A percentile compares a stretch with the other conserved stretches of the same genome.
Conservation (phyloP, 352 stramenopile genomes). For the Aphanomyces invadans region DNA sequence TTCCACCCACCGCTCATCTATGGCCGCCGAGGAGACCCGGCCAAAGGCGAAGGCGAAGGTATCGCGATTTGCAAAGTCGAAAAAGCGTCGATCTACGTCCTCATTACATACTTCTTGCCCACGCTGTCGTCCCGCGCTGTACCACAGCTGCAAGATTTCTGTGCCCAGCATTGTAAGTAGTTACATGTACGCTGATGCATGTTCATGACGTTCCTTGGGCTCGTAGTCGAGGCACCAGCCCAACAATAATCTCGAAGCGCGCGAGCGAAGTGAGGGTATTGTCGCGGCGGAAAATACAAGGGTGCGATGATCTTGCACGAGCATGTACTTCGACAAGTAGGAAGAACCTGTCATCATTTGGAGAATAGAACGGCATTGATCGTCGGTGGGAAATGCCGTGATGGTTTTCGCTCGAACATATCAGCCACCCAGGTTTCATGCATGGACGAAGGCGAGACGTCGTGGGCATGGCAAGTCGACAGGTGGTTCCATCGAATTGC, state of each 20-base stretch:
- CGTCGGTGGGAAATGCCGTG: too few species aligned
- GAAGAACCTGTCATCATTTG: neutral
- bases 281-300: too few species aligned
- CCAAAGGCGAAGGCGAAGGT: constrained; percentile 56
- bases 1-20: constrained; percentile 76
- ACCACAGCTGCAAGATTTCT: constrained; percentile 73
- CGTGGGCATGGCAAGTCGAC: neutral
- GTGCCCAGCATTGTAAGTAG: constrained; percentile 28
- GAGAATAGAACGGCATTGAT: neutral
- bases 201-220: too few species aligned
- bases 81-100: constrained; percentile 50
- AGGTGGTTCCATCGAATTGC: neutral
- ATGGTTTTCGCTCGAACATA: too few species aligned
- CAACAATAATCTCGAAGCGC: neutral
- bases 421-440: too few species aligned
- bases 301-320: too few species aligned
- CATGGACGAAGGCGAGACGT: too few species aligned
- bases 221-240: neutral
- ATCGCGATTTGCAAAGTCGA: constrained; percentile 58
- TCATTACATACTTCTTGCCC: constrained; percentile 78
- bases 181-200: neutral
- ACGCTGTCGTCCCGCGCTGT: constrained; percentile 67
- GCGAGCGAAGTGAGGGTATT: neutral
- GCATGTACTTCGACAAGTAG: too few species aligned
- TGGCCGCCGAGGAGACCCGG: constrained; percentile 54